phyloP scores from a whole-genome alignment of 2,329 filamentous ascomycete species.

The Beauveria varroae region DNA sequence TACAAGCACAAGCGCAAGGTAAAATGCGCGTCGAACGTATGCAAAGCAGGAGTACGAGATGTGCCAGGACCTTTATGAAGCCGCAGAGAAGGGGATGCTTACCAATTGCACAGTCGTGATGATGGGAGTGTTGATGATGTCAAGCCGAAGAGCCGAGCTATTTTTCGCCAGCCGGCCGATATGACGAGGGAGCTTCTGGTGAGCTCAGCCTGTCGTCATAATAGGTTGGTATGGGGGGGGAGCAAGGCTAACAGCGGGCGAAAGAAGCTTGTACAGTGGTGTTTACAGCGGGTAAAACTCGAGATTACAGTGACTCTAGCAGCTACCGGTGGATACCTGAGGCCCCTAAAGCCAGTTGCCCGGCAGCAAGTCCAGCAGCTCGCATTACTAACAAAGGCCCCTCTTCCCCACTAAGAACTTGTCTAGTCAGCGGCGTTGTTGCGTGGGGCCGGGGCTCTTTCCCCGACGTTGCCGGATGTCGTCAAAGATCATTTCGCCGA shows the following conservation, averaged over 20 bases:
- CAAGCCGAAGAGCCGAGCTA: slow-evolving; percentile 11
- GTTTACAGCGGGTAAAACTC: too few species aligned
- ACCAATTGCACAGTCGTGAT: slow-evolving; percentile 9
- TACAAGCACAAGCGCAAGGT: background rate
- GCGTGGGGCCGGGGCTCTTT: background rate
- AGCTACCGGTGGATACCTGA: too few species aligned
- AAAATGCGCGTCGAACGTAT: background rate
- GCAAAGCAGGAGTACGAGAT: background rate
- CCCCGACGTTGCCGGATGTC: slow-evolving; percentile 4
- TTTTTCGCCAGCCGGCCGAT: slow-evolving; percentile 1
- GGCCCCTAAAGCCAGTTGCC: too few species aligned
- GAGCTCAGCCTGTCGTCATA: slow-evolving; percentile 12
- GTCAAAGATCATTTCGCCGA: background rate
- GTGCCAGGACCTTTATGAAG: background rate
- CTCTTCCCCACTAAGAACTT: background rate
- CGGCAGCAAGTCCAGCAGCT: background rate
- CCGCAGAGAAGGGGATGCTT: background rate
- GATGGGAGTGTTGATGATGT: slow-evolving; percentile 6
- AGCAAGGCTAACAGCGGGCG: too few species aligned
- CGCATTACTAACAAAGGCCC: background rate
- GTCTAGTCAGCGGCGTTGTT: background rate
- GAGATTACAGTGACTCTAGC: too few species aligned
- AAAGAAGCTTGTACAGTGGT: too few species aligned
- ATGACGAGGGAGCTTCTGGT: slow-evolving; percentile 2
- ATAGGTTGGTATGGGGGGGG: background rate